A percentile compares a stretch with the other conserved stretches of the same genome.
Evolutionary conservation across 116 monocot species (phyloP).

Genomic region (Zostera marina): DNA sequence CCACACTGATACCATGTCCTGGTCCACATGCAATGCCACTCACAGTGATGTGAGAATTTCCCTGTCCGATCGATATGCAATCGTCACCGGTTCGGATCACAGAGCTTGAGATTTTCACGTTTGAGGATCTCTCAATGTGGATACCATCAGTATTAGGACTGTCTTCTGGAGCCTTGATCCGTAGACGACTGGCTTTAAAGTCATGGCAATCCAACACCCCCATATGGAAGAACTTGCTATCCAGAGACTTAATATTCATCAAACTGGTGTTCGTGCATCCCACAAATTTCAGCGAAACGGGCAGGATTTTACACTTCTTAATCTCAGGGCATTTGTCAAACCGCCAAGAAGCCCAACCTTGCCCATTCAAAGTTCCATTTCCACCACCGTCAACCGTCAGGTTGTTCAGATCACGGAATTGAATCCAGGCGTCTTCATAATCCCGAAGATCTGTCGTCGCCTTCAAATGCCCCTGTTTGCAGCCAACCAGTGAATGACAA

Average conservation of each 20-base stretch:
- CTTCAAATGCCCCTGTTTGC: slow-evolving; percentile 47
- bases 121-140: slow-evolving; percentile 44
- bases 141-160: slow-evolving; percentile 94
- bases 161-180: slow-evolving; percentile 34
- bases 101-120: slow-evolving; percentile 25
- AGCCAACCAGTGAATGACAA: not conserved
- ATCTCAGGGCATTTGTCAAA: slow-evolving; percentile 31
- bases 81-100: slow-evolving; percentile 75
- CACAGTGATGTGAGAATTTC: slow-evolving; percentile 30
- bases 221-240: slow-evolving; percentile 86
- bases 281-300: slow-evolving; percentile 43
- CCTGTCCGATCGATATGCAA: slow-evolving; percentile 74
- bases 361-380: slow-evolving; percentile 48
- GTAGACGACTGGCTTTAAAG: slow-evolving; percentile 24
- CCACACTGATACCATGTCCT: slow-evolving; percentile 88
- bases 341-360: slow-evolving; percentile 40
- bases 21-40: slow-evolving; percentile 52
- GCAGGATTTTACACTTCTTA: slow-evolving; percentile 43
- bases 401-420: slow-evolving; percentile 27
- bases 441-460: slow-evolving; percentile 38
- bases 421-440: slow-evolving; percentile 32
- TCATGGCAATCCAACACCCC: slow-evolving; percentile 25
- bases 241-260: slow-evolving; percentile 33
- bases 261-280: slow-evolving; percentile 18
- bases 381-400: slow-evolving; percentile 36